Evolutionary conservation across 345 rosid genomes (phyloP).

Genomic region (Gossypium mustelinum): DNA sequence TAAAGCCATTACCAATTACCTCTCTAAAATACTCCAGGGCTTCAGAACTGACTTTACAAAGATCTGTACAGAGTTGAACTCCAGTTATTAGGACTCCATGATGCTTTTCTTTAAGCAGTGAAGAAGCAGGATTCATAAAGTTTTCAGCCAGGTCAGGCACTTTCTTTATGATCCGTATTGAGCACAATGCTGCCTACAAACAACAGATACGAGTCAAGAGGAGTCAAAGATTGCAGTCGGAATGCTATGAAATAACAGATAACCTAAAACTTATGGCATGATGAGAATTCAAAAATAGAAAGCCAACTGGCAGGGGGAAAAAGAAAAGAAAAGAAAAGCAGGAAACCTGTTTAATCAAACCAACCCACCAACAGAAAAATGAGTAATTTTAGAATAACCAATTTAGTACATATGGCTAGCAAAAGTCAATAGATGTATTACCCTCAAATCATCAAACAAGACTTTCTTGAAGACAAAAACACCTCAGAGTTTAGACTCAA

Average conservation of each 20-base stretch:
- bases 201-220: constrained; percentile 22
- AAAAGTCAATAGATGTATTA: constrained; percentile 1
- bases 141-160: constrained; percentile 98
- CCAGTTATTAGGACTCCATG: constrained; percentile 97
- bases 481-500: background rate
- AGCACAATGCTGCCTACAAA: constrained; percentile 91
- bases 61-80: constrained; percentile 88
- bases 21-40: constrained; percentile 82
- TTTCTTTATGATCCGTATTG: constrained; percentile 88
- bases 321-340: background rate
- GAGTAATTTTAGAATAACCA: background rate
- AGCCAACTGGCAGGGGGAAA: background rate
- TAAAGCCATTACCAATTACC: constrained; percentile 41
- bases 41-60: constrained; percentile 81
- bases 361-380: background rate
- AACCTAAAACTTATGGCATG: background rate
- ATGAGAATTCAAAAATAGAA: background rate
- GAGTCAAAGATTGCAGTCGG: constrained; percentile 8
- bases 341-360: background rate
- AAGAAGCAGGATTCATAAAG: constrained; percentile 80
- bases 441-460: background rate
- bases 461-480: background rate
- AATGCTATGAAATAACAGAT: constrained; percentile 5
- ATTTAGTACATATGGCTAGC: background rate
- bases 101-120: constrained; percentile 93